Conservation (phyloP, 148 eudicot genomes). For the Chenopodium berlandieri region DNA sequence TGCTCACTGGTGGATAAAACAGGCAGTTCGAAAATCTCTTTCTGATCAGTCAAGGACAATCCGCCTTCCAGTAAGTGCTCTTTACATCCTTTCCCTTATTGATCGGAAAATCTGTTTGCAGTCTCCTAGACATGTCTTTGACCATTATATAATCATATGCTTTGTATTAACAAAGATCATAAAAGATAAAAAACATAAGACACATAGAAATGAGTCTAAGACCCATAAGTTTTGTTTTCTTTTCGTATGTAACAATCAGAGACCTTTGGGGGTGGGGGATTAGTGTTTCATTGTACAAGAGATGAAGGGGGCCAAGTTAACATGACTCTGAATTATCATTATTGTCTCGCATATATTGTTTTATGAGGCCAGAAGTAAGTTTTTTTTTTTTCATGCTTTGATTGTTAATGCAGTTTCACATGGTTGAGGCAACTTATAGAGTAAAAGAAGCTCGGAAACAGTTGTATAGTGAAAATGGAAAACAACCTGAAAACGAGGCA, state of each 20-base stretch:
- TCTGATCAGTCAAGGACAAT: conserved; percentile 84
- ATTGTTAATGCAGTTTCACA: conserved; percentile 54
- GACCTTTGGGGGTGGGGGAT: too few species aligned
- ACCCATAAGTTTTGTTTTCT: too few species aligned
- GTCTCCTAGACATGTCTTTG: too few species aligned
- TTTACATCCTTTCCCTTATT: not conserved
- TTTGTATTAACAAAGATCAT: too few species aligned
- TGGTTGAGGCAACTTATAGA: conserved; percentile 73
- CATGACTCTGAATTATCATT: not conserved
- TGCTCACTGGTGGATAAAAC: conserved; percentile 99
- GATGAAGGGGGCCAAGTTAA: not conserved
- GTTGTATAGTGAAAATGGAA: conserved; percentile 63
- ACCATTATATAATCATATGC: too few species aligned
- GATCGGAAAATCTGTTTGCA: not conserved
- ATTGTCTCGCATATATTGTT: not conserved
- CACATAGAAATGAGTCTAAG: too few species aligned
- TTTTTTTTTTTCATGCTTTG: not conserved
- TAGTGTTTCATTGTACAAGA: not conserved
- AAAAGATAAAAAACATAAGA: too few species aligned
- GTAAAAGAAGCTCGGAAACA: conserved; percentile 78
- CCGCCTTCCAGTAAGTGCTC: conserved; percentile 66
- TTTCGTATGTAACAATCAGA: too few species aligned
- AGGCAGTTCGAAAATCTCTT: conserved; percentile 87
- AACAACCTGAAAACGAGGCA: conserved; percentile 70
- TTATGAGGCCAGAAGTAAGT: not conserved